A percentile compares a stretch with the other conserved stretches of the same genome.
phyloP scores from a whole-genome alignment of 148 eudicot genomes.

The Fagopyrum tataricum region DNA sequence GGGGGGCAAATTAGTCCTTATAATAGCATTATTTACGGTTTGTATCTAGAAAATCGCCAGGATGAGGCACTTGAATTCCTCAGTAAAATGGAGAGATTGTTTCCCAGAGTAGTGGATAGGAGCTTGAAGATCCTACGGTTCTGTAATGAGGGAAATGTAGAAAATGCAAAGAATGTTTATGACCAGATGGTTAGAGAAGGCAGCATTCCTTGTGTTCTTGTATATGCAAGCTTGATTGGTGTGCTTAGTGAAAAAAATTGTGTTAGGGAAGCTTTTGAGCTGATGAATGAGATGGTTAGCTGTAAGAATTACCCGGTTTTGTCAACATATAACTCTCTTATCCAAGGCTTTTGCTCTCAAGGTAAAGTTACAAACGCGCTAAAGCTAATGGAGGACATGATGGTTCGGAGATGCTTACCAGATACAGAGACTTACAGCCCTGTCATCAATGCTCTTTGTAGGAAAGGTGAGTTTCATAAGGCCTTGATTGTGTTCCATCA shows the following conservation, averaged over 20 bases:
- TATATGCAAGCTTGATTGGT: constrained; percentile 54
- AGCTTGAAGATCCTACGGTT: constrained; percentile 43
- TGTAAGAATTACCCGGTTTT: constrained; percentile 45
- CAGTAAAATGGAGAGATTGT: constrained; percentile 47
- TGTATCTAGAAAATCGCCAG: constrained; percentile 41
- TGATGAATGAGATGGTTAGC: constrained; percentile 61
- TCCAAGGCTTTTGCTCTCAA: constrained; percentile 45
- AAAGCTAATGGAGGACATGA: constrained; percentile 54
- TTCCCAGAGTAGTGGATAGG: constrained; percentile 70
- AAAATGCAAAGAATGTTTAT: constrained; percentile 45
- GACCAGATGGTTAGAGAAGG: constrained; percentile 60
- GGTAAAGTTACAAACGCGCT: constrained; percentile 46
- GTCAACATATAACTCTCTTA: constrained; percentile 45
- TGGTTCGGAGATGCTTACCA: constrained; percentile 39
- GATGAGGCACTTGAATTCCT: constrained; percentile 54
- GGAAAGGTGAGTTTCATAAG: constrained; percentile 39
- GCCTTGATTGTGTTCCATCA: constrained; percentile 36
- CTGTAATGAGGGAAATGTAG: constrained; percentile 38
- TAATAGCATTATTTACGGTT: constrained; percentile 62
- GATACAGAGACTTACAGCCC: constrained; percentile 47
- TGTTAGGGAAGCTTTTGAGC: constrained; percentile 55
- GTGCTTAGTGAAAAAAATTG: constrained; percentile 31
- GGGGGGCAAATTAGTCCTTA: constrained; percentile 56
- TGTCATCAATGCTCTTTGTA: constrained; percentile 40
- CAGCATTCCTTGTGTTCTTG: constrained; percentile 53